Evolutionary conservation across 306 rosid genomes (phyloP).

Genomic region (barrel medic (Medicago truncatula)): DNA sequence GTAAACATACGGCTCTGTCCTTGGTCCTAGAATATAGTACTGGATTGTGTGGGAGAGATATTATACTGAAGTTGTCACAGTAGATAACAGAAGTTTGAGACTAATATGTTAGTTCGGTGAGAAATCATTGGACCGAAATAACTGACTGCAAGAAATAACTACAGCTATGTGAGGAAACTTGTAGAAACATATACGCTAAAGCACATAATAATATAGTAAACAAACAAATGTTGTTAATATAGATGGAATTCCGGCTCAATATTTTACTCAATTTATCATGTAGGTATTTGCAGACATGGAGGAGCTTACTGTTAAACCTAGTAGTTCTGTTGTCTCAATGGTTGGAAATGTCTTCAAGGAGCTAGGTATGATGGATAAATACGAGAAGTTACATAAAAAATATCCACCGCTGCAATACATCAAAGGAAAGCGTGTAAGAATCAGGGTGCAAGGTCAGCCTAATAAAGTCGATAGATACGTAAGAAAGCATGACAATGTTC

Average conservation of each 20-base stretch:
- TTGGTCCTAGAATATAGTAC: not conserved
- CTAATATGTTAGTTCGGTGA: not conserved
- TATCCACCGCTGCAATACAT: constrained; percentile 80
- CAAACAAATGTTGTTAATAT: not conserved
- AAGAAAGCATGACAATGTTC: constrained; percentile 19
- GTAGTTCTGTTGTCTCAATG: constrained; percentile 57
- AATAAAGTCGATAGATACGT: constrained; percentile 31
- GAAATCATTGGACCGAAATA: not conserved
- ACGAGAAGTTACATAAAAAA: constrained; percentile 62
- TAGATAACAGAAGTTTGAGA: not conserved
- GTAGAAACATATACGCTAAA: not conserved
- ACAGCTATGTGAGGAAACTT: not conserved
- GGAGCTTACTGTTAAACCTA: constrained; percentile 82
- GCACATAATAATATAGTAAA: not conserved
- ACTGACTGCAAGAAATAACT: not conserved
- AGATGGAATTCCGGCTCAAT: constrained; percentile 14
- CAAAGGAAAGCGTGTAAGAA: constrained; percentile 74
- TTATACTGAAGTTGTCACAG: not conserved
- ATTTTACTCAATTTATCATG: constrained; percentile 39
- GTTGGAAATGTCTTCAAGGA: constrained; percentile 79
- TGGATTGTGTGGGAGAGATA: not conserved
- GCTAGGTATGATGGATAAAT: constrained; percentile 82
- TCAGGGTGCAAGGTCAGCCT: constrained; percentile 47
- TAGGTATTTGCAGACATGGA: constrained; percentile 99
- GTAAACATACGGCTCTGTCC: not conserved